Evolutionary conservation across 108 stramenopile species (phyloP).

Genomic region (Skeletonema menzelii): DNA sequence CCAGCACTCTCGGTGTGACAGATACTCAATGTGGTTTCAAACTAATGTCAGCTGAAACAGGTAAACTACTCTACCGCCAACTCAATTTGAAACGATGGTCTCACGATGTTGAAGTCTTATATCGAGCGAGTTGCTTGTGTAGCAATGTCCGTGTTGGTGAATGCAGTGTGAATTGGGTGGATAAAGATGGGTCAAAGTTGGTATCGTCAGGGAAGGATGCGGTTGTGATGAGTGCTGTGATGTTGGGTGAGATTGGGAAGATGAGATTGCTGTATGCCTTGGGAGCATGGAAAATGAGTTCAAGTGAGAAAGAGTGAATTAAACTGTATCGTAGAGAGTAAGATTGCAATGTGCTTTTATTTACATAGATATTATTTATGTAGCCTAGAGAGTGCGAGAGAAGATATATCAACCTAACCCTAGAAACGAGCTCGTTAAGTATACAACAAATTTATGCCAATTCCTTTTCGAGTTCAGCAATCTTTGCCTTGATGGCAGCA

Average conservation of each 20-base stretch:
- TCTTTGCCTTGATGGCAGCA: conserved; percentile 68
- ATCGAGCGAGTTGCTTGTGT: conserved; percentile 48
- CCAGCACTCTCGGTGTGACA: conserved; percentile 29
- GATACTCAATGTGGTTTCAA: conserved; percentile 88
- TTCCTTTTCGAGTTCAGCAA: conserved; percentile 73
- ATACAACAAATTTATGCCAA: conserved; percentile 31
- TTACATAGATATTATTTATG: conserved; percentile 2
- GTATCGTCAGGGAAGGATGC: conserved; percentile 43
- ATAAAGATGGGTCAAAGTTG: conserved; percentile 84
- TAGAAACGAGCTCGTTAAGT: background rate
- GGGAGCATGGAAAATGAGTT: conserved; percentile 19
- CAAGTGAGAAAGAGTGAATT: background rate
- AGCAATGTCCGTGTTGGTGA: conserved; percentile 49
- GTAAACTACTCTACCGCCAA: conserved; percentile 48
- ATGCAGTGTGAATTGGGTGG: conserved; percentile 59
- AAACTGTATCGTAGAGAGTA: background rate
- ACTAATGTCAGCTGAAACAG: conserved; percentile 61
- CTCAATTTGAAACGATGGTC: conserved; percentile 72
- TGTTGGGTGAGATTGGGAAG: conserved; percentile 65
- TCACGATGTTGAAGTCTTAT: conserved; percentile 83
- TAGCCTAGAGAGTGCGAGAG: background rate
- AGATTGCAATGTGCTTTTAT: background rate
- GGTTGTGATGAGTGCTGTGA: conserved; percentile 49
- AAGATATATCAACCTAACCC: background rate
- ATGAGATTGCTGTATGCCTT: conserved; percentile 59